Percentiles rank a stretch among this genome's conserved stretches.
Conservation (phyloP, 2,329 filamentous ascomycete genomes). For the Scolecobasidium constrictum region DNA sequence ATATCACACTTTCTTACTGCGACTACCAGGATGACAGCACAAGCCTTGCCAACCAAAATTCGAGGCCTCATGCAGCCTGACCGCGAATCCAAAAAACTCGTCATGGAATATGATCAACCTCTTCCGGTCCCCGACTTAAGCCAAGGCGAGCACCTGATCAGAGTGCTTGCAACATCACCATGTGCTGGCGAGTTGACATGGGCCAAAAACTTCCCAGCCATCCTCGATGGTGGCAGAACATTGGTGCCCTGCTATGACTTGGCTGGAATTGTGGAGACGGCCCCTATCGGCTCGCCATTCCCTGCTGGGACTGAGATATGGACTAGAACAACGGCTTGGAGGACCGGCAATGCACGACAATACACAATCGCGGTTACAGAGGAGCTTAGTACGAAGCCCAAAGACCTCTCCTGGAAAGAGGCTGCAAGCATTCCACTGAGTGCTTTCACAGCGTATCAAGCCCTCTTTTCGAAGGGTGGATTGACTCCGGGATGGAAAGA, state of each 20-base stretch:
- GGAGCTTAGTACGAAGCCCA: slow-evolving; percentile 26
- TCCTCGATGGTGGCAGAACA: slow-evolving; percentile 11
- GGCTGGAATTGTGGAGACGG: slow-evolving; percentile 25
- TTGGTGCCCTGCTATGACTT: slow-evolving; percentile 28
- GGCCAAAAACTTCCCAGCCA: slow-evolving; percentile 14
- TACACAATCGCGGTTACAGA: slow-evolving; percentile 20
- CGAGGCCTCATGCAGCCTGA: slow-evolving; percentile 8
- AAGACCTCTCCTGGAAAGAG: slow-evolving; percentile 22
- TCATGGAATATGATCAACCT: neutral
- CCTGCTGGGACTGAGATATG: slow-evolving; percentile 25
- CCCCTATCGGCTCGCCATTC: slow-evolving; percentile 20
- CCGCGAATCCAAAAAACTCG: slow-evolving; percentile 6
- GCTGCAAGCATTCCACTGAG: slow-evolving; percentile 29
- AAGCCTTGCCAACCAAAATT: neutral
- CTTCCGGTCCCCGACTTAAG: slow-evolving; percentile 1
- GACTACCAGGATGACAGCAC: neutral
- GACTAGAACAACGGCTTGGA: slow-evolving; percentile 18
- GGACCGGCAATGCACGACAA: slow-evolving; percentile 21
- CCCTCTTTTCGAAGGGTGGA: slow-evolving; percentile 20
- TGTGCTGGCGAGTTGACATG: slow-evolving; percentile 24
- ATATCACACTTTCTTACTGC: too few relatives aligned
- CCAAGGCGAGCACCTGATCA: slow-evolving; percentile 16
- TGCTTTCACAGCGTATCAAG: slow-evolving; percentile 32
- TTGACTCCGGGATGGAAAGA: slow-evolving; percentile 2
- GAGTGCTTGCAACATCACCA: slow-evolving; percentile 22